Evolutionary conservation across 768 basidiomycete species (phyloP).

Genomic region (Leccinum longicurvipes): DNA sequence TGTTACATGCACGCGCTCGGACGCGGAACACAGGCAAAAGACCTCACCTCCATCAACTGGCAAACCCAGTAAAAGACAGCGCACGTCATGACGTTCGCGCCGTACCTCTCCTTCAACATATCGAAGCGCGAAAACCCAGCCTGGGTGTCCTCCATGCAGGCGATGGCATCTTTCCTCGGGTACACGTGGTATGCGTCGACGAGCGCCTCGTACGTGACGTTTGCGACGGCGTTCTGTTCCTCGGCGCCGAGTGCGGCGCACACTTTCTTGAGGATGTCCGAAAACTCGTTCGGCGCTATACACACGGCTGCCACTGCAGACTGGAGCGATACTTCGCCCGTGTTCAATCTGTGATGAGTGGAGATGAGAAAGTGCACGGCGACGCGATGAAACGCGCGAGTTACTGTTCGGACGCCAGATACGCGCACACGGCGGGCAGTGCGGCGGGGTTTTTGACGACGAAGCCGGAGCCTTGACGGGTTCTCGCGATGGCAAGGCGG

Average conservation of each 20-base stretch:
- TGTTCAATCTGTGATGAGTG: constrained; percentile 19
- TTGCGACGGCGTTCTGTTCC: background rate
- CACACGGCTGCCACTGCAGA: constrained; percentile 26
- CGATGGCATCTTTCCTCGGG: constrained; percentile 15
- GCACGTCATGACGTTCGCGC: constrained; percentile 28
- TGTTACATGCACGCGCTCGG: background rate
- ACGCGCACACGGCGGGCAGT: constrained; percentile 30
- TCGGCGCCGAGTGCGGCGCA: constrained; percentile 14
- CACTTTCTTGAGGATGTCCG: constrained; percentile 22
- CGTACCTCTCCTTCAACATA: constrained; percentile 18
- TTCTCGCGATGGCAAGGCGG: constrained; percentile 19
- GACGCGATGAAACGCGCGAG: background rate
- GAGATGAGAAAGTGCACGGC: background rate
- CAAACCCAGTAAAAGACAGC: constrained; percentile 49
- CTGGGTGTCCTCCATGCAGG: constrained; percentile 37
- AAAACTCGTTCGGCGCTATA: constrained; percentile 19
- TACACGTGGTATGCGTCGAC: constrained; percentile 24
- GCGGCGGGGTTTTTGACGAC: constrained; percentile 20
- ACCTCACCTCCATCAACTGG: constrained; percentile 35
- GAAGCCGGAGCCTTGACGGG: constrained; percentile 29
- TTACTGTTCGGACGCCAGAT: constrained; percentile 32
- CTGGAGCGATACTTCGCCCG: constrained; percentile 27
- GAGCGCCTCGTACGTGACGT: constrained; percentile 31
- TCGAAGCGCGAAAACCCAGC: constrained; percentile 11
- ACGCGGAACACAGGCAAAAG: background rate